Percentiles rank a stretch among this genome's conserved stretches.
Evolutionary conservation across 495 filamentous ascomycete species (phyloP).

Genomic region (Penicillium daleae): DNA sequence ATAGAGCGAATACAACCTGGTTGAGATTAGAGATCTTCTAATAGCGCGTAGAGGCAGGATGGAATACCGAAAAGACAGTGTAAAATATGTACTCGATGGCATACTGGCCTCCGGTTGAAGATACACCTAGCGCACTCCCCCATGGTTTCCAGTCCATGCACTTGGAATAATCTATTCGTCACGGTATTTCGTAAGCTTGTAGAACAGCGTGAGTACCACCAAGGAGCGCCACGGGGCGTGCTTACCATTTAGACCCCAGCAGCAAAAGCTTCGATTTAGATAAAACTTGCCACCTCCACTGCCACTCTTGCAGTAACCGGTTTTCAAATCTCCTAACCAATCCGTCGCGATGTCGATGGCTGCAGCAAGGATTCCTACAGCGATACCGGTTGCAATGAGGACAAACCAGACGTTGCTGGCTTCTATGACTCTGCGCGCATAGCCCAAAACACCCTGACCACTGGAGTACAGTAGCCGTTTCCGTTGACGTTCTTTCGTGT

Average conservation of each 20-base stretch:
- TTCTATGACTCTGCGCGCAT: conserved; percentile 72
- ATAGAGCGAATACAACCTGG: conserved; percentile 78
- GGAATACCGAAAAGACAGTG: conserved; percentile 70
- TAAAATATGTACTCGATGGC: conserved; percentile 87
- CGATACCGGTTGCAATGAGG: conserved; percentile 76
- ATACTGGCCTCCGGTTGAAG: conserved; percentile 69
- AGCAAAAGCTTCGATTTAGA: conserved; percentile 88
- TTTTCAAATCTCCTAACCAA: conserved; percentile 93
- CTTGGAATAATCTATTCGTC: conserved; percentile 60
- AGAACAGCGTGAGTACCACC: neutral
- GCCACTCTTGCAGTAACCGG: conserved; percentile 79
- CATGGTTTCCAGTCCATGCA: conserved; percentile 87
- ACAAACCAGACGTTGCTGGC: conserved; percentile 90
- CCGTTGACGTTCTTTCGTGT: conserved; percentile 92
- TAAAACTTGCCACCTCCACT: conserved; percentile 84
- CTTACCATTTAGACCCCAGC: conserved; percentile 81
- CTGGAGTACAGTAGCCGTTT: conserved; percentile 73
- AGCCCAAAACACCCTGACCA: conserved; percentile 72
- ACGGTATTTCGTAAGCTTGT: conserved; percentile 7
- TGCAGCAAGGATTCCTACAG: conserved; percentile 82
- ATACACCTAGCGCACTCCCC: conserved; percentile 71
- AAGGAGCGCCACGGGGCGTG: neutral
- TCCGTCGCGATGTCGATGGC: conserved; percentile 90
- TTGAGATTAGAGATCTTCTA: conserved; percentile 18
- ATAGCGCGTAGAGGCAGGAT: neutral